Evolutionary conservation across 164 flowering plant genomes (phyloP), one percentile per base, ranked within the genome.

Genomic region (Stephania japonica): DNA sequence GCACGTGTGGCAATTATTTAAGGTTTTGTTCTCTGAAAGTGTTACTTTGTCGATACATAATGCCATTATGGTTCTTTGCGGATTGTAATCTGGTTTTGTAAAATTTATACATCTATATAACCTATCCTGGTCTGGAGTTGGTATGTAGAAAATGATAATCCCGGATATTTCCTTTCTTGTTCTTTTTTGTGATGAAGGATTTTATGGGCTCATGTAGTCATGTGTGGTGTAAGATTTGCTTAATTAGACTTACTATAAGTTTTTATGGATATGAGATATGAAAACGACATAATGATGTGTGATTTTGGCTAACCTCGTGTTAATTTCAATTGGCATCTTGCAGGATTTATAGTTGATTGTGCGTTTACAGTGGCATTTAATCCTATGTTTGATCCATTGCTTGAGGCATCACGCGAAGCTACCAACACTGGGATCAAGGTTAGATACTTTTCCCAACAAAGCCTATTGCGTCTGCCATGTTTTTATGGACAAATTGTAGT

Each of bases 361-460:
- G 98, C 99, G 27, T 95, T 95, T 80, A 95, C 99, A 1, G 91
- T 89, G 70, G 97, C 99, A 64, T 93, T 95, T 78, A 93, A 95
- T 80, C 99, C 98, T 41, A 90, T 95, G 94, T 93, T 82, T 83
- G 85, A 88, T 83, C 99, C 96, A 56, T 79, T 95, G 53, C 88
- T 95, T 68, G 93, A 91, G 84, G 99, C 99, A 13, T 84, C 99
- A 63, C 90, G 92, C 56, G 99, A 95, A 84, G 99, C 99, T 49
- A 95, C 98, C 49, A 85, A 93, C 82, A 89, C 93, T 27, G 97
- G 97, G 67, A 81, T 91, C 71, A 93, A 91, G 96, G 97, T 93
- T 44, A 56, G 6, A 56, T 56, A 32, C 8, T 21, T 71, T 67
- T 67, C 27, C 53, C 10, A 3, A 26, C 23, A 13, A 14, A 62